A percentile compares a stretch with the other conserved stretches of the same genome.
phyloP scores from a whole-genome alignment of 2,329 filamentous ascomycete genomes.

The Sporothrix phasma region DNA sequence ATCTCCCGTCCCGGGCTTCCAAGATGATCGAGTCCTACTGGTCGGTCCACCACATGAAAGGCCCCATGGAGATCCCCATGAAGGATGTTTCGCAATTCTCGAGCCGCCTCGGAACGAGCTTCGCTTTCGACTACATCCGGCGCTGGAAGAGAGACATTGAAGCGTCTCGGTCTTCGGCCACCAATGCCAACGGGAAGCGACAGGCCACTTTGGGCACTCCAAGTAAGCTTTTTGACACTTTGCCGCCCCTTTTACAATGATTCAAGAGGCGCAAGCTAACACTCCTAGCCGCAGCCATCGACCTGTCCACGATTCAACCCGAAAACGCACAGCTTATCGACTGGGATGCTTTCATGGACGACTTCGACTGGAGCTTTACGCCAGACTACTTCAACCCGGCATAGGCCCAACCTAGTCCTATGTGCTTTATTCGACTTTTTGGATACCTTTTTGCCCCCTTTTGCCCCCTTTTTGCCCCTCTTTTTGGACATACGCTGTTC shows the following conservation, averaged over 20 bases:
- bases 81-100: constrained; percentile 33
- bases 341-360: constrained; percentile 41
- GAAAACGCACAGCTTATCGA: constrained; percentile 34
- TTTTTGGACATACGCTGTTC: neutral
- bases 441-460: neutral
- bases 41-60: constrained; percentile 31
- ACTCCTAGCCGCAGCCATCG: constrained; percentile 3
- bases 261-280: neutral
- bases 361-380: constrained; percentile 37
- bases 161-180: constrained; percentile 28
- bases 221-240: constrained; percentile 15
- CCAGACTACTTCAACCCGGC: constrained; percentile 20
- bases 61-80: constrained; percentile 28
- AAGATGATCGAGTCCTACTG: constrained; percentile 42
- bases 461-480: neutral
- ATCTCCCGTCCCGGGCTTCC: constrained; percentile 37
- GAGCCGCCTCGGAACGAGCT: constrained; percentile 38
- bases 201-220: constrained; percentile 10
- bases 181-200: constrained; percentile 15
- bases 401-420: neutral
- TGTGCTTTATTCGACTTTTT: neutral
- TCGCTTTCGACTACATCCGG: constrained; percentile 41
- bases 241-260: neutral
- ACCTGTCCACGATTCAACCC: constrained; percentile 15
- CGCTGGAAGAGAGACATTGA: constrained; percentile 37